A percentile compares a stretch with the other conserved stretches of the same genome.
Conservation (phyloP, 352 stramenopile genomes). For the Globisporangium mamillatum region DNA sequence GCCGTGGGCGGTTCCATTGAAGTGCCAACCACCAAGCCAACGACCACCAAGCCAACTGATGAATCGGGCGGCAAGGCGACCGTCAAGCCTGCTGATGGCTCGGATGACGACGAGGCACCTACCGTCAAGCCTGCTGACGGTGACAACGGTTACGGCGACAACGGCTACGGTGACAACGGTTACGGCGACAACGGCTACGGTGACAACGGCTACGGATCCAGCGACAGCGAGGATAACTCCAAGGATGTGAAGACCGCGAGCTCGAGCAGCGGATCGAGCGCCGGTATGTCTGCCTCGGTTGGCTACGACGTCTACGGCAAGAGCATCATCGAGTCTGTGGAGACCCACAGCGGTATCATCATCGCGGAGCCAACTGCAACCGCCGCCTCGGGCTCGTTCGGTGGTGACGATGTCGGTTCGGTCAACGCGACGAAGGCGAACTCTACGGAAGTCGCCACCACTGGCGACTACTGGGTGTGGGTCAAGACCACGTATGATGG, state of each 20-base stretch:
- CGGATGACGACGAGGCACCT: neutral
- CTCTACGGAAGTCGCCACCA: conserved; percentile 33
- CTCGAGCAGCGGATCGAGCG: conserved; percentile 8
- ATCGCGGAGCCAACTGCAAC: neutral
- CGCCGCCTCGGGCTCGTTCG: conserved; percentile 4
- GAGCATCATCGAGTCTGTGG: conserved; percentile 6
- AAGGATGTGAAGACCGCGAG: neutral
- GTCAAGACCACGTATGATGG: conserved; percentile 55
- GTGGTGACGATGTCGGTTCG: conserved; percentile 3
- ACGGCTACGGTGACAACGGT: neutral
- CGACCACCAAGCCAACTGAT: conserved; percentile 2
- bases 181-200: conserved; percentile 2
- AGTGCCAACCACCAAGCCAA: conserved; percentile 10
- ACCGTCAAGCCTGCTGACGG: conserved; percentile 9
- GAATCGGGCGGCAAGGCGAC: conserved; percentile 7
- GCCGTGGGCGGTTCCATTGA: conserved; percentile 2
- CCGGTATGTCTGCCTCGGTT: neutral
- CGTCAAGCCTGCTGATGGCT: conserved; percentile 7
- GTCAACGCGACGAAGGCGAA: conserved; percentile 27
- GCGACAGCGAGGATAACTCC: neutral
- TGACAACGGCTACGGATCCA: neutral
- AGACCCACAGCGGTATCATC: conserved; percentile 13
- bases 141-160: neutral
- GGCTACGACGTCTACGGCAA: conserved; percentile 15
- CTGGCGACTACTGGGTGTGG: conserved; percentile 64